Conservation (phyloP, 495 filamentous ascomycete species). For the Lasiosphaeria ovina region DNA sequence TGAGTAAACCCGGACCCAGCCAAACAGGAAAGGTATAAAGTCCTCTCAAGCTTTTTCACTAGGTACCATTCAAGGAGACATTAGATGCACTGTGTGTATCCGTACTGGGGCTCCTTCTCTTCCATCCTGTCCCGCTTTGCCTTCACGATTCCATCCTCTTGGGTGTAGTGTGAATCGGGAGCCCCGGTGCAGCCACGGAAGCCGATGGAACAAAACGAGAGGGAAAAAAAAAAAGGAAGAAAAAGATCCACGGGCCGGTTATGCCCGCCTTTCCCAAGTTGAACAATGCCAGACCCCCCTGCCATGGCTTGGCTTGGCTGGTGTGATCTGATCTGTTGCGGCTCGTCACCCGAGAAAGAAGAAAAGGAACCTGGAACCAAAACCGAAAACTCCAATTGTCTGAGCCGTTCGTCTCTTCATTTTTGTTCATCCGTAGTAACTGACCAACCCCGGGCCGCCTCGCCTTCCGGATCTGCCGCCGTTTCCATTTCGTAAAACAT, state of each 20-base stretch:
- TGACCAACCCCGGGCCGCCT: not conserved
- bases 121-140: not conserved
- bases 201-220: not conserved
- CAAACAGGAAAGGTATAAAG: too few species aligned
- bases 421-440: not conserved
- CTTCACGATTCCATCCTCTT: not conserved
- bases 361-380: not conserved
- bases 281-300: too few species aligned
- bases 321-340: not conserved
- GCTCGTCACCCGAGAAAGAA: constrained; percentile 5
- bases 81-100: too few species aligned
- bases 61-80: too few species aligned
- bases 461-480: constrained; percentile 1
- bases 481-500: constrained; percentile 15
- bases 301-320: too few species aligned
- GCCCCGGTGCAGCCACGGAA: not conserved
- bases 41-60: too few species aligned
- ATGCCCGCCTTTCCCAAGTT: not conserved
- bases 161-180: too few species aligned
- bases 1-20: too few species aligned
- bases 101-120: too few species aligned
- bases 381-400: constrained; percentile 5
- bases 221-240: not conserved
- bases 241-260: not conserved
- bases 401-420: constrained; percentile 4